phyloP scores from a whole-genome alignment of 163 green algal species.

The Scenedesmus sp. region DNA sequence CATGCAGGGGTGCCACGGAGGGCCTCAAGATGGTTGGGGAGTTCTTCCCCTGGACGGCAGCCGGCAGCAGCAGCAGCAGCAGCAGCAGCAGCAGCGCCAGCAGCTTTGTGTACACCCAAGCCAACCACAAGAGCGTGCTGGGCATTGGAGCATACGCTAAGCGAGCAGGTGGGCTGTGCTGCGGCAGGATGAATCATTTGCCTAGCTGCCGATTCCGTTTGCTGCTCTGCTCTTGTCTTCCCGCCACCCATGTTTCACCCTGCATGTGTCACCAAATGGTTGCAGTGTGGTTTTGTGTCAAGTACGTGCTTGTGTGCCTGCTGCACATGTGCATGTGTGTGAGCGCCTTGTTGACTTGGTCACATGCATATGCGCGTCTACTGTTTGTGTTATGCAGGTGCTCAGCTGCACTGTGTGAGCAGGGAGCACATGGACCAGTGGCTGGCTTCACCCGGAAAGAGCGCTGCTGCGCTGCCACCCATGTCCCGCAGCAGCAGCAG shows the following conservation, averaged over 20 bases:
- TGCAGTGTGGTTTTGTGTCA: too few species aligned
- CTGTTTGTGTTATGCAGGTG: too few species aligned
- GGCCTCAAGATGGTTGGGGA: conserved; percentile 87
- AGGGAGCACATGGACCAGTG: conserved; percentile 29
- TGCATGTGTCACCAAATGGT: too few species aligned
- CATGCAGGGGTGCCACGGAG: conserved; percentile 71
- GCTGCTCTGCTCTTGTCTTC: too few species aligned
- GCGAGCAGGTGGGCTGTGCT: neutral
- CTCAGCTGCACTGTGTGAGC: neutral
- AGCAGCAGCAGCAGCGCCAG: conserved; percentile 13
- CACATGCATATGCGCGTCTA: too few species aligned
- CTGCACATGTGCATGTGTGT: too few species aligned
- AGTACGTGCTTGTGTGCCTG: too few species aligned
- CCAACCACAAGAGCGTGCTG: conserved; percentile 84
- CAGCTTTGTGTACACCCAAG: conserved; percentile 60
- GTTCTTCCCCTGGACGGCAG: conserved; percentile 79
- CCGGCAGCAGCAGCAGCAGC: neutral
- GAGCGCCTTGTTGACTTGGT: too few species aligned
- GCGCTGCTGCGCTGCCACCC: neutral
- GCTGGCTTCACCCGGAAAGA: neutral
- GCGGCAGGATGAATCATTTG: too few species aligned
- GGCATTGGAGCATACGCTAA: conserved; percentile 74
- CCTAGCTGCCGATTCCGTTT: too few species aligned
- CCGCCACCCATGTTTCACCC: too few species aligned
- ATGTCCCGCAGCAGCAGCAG: neutral